Percentiles rank a stretch among this genome's conserved stretches.
phyloP scores from a whole-genome alignment of 768 basidiomycete species.

The Tylopilus vinaceipallidus region DNA sequence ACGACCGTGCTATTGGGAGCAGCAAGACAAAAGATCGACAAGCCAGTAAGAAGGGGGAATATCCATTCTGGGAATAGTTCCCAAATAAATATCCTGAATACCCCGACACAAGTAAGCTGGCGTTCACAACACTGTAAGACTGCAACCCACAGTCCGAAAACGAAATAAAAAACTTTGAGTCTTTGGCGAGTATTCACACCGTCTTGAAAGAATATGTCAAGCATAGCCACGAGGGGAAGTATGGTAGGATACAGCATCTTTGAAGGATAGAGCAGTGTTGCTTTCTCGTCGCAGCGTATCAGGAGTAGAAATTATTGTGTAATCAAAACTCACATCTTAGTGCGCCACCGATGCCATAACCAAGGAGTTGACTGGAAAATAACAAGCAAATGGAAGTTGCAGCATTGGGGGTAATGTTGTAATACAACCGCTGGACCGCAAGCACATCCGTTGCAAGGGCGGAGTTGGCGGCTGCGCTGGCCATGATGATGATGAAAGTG shows the following conservation, averaged over 20 bases:
- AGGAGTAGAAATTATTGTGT: neutral
- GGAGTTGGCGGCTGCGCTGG: constrained; percentile 51
- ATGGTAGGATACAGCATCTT: constrained; percentile 43
- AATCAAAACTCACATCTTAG: constrained; percentile 40
- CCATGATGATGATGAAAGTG: constrained; percentile 57
- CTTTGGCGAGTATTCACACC: constrained; percentile 39
- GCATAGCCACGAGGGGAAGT: constrained; percentile 23
- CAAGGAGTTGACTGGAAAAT: constrained; percentile 36
- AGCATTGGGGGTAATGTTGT: constrained; percentile 49
- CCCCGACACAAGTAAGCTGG: neutral
- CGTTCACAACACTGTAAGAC: constrained; percentile 4
- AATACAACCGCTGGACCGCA: constrained; percentile 52
- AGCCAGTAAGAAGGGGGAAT: constrained; percentile 61
- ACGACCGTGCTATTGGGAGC: constrained; percentile 47
- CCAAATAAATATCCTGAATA: constrained; percentile 34
- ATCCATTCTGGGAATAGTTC: constrained; percentile 30
- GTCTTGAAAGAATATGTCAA: constrained; percentile 41
- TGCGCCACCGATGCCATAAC: constrained; percentile 58
- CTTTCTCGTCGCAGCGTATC: constrained; percentile 5
- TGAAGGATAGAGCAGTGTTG: constrained; percentile 41
- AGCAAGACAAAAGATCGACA: constrained; percentile 61
- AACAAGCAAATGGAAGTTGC: constrained; percentile 44
- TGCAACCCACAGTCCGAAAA: constrained; percentile 29
- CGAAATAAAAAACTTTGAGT: constrained; percentile 32
- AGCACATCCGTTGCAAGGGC: constrained; percentile 55